phyloP scores from a whole-genome alignment of 805 yeast genomes.

The Tetrapisispora fleetii region DNA sequence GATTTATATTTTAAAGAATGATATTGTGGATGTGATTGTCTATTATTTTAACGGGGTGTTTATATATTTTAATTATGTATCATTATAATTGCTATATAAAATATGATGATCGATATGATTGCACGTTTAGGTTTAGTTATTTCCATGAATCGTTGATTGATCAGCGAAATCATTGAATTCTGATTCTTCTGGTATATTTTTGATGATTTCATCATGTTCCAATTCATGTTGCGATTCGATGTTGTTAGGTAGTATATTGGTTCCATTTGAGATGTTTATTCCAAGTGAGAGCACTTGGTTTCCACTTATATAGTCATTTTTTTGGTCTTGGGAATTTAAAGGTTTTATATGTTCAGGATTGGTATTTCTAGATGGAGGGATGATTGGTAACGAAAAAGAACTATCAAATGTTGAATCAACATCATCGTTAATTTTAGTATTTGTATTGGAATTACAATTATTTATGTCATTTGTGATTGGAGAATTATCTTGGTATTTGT shows the following conservation, averaged over 20 bases:
- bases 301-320: not conserved
- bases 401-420: conserved; percentile 30
- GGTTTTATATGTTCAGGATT: not conserved
- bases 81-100: not conserved
- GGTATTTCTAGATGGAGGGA: conserved; percentile 3
- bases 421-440: conserved; percentile 3
- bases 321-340: not conserved
- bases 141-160: not conserved
- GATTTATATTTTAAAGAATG: too few relatives aligned
- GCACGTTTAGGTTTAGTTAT: not conserved
- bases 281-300: not conserved
- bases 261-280: not conserved
- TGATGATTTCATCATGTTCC: not conserved
- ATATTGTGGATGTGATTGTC: not conserved
- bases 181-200: not conserved
- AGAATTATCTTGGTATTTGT: conserved; percentile 3
- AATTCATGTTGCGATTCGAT: too few relatives aligned
- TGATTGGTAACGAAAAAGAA: conserved; percentile 43
- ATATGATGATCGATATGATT: not conserved
- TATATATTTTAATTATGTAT: not conserved
- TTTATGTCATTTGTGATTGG: conserved; percentile 1
- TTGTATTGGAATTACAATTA: conserved; percentile 2
- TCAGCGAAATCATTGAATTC: not conserved
- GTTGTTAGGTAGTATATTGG: not conserved
- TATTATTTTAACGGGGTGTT: not conserved